Evolutionary conservation across 352 stramenopile genomes (phyloP).

Genomic region (Phytophthora tubulina): DNA sequence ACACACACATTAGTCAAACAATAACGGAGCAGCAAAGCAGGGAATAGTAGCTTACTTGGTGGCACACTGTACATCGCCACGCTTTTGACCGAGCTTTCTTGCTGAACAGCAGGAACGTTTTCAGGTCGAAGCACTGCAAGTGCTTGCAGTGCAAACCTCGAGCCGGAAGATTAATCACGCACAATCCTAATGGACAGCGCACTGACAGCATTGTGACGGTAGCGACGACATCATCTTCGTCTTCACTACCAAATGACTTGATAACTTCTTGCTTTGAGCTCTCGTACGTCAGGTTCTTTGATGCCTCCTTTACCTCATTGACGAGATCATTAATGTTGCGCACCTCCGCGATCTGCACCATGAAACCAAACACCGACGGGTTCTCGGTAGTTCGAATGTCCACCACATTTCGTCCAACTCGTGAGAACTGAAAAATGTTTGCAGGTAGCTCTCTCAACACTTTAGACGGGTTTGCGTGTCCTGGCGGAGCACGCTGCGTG

Average conservation of each 20-base stretch:
- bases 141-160: conserved; percentile 93
- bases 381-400: conserved; percentile 81
- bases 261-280: conserved; percentile 79
- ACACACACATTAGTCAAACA: conserved; percentile 23
- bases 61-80: conserved; percentile 93
- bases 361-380: conserved; percentile 66
- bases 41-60: conserved; percentile 71
- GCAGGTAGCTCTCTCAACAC: conserved; percentile 78
- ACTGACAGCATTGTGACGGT: conserved; percentile 91
- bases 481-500: conserved; percentile 73
- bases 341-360: conserved; percentile 81
- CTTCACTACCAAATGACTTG: conserved; percentile 81
- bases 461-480: conserved; percentile 84
- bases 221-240: conserved; percentile 86
- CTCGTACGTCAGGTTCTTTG: conserved; percentile 76
- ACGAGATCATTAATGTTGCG: conserved; percentile 71
- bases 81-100: conserved; percentile 86
- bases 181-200: conserved; percentile 88
- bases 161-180: conserved; percentile 91
- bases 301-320: conserved; percentile 67
- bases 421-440: conserved; percentile 78
- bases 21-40: not conserved
- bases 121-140: conserved; percentile 96
- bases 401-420: conserved; percentile 76
- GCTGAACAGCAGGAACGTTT: conserved; percentile 93